phyloP scores from a whole-genome alignment of 352 stramenopile species.

The Phytophthora podocarpi region DNA sequence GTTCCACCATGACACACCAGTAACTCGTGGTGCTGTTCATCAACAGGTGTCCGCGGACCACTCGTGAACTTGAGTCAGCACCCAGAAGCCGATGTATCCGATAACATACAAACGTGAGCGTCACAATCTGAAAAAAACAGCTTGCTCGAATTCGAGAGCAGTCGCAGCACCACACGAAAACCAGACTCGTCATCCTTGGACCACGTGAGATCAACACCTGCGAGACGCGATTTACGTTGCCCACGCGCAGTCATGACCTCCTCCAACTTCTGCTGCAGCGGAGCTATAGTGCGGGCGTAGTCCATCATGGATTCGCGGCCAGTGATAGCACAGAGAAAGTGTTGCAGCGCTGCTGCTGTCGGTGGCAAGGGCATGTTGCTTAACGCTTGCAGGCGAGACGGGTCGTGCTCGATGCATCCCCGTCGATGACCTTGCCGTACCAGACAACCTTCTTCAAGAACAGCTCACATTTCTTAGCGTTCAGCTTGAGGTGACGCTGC shows the following conservation, averaged over 20 bases:
- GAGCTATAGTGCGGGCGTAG: too few species aligned
- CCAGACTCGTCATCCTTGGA: not conserved
- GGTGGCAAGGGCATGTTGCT: too few species aligned
- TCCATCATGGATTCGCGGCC: too few species aligned
- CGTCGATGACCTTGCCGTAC: not conserved
- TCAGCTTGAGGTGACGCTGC: constrained; percentile 1
- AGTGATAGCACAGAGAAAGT: too few species aligned
- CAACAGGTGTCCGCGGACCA: not conserved
- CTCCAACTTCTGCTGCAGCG: too few species aligned
- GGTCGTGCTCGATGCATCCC: not conserved
- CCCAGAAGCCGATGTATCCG: not conserved
- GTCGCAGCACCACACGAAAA: not conserved
- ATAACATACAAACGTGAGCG: not conserved
- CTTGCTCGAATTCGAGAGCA: not conserved
- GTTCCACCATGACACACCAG: not conserved
- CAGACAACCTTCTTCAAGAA: constrained; percentile 7
- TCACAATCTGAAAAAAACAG: not conserved
- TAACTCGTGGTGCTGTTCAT: constrained; percentile 3
- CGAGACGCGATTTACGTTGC: too few species aligned
- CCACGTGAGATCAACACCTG: not conserved
- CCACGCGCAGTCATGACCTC: too few species aligned
- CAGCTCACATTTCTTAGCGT: not conserved
- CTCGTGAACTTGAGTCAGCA: not conserved
- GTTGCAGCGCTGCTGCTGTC: too few species aligned
- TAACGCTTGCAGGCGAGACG: too few species aligned